phyloP scores from a whole-genome alignment of 2,329 filamentous ascomycete genomes.

The Paraphaeosphaeria sporulosa region DNA sequence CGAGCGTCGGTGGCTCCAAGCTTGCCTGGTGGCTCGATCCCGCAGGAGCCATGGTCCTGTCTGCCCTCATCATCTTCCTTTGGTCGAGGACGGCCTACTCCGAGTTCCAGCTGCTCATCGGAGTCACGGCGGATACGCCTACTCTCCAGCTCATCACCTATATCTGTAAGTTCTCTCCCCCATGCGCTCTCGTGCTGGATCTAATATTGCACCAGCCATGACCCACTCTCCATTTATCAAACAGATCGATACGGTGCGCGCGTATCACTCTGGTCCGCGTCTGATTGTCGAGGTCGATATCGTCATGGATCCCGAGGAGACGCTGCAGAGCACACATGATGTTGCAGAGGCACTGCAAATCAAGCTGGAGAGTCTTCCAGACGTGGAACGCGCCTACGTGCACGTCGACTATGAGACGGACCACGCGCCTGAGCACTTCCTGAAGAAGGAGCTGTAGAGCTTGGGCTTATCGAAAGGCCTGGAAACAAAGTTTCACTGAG shows the following conservation, averaged over 20 bases:
- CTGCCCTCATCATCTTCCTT: conserved; percentile 75
- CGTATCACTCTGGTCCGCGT: conserved; percentile 87
- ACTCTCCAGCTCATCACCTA: conserved; percentile 96
- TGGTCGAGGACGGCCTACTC: conserved; percentile 87
- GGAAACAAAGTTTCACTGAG: too few relatives aligned
- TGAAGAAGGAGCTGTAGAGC: conserved; percentile 66
- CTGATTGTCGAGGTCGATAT: conserved; percentile 96
- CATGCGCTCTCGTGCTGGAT: neutral
- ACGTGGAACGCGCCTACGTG: conserved; percentile 93
- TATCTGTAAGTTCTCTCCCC: conserved; percentile 65
- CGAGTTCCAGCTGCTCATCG: conserved; percentile 91
- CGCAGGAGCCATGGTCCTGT: conserved; percentile 85
- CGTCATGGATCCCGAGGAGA: conserved; percentile 82
- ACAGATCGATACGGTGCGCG: conserved; percentile 93
- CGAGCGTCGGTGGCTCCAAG: conserved; percentile 88
- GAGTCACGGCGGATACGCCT: conserved; percentile 83
- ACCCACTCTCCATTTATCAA: conserved; percentile 82
- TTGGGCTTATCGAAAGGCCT: neutral
- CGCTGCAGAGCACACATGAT: conserved; percentile 84
- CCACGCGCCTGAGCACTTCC: conserved; percentile 85
- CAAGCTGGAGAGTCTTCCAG: conserved; percentile 89
- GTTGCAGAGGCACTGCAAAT: conserved; percentile 92
- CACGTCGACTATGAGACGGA: conserved; percentile 98
- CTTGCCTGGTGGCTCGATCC: conserved; percentile 95
- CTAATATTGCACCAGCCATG: conserved; percentile 60